Base-by-base conservation (phyloP, 2,329 filamentous ascomycete species). In the Neonectria sp. region DNA sequence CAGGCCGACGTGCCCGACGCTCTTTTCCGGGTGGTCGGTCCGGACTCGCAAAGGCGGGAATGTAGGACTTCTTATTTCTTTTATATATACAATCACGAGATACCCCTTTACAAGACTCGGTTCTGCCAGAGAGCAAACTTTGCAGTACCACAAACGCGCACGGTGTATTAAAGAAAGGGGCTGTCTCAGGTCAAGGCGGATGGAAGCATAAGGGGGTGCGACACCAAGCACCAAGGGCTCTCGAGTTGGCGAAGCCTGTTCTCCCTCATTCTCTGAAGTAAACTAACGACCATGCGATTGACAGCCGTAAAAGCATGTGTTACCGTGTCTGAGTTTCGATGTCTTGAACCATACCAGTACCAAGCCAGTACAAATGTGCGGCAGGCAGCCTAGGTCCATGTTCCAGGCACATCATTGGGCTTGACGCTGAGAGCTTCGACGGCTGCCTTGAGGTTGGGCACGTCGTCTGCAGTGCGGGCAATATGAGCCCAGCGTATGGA, bases 401-500 rank as follows among this genome's bases (percentile, higher is more conserved):
- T 12, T 9, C 40, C 40, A 4, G 40, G 40, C 40, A 45, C 40
- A 12, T 45, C 40, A 8, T 21, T n/a, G 4, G 69, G 65, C 29
- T 68, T 49, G 29, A 75, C 60, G 2, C 74, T 71, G 25, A 81
- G 71, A 2, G 76, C 69, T 59, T 75, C 60, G 5, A 79, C 65
- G 7, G 77, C 79, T 3, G 71, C 73, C 24, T 72, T 58, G 9
- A 81, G 72, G 55, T 81, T 70, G 7, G 79, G 74, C 46, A 81
- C n/a, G 55, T 80, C 75, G 55, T 79, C 73, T 8, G 78, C 79
- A 4, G 77, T 64, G 43, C 71, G 73, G 7, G 74, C 70, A 27
- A 79, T 64, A 33, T 81, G 79, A 33, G 68, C 69, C 76, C 77
- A 81, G 7, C 73, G 71, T 37, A 81, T 71, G 13, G 67, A 77